These are phyloP conservation scores for Neurospora sp. DNA, from an alignment of 495 filamentous ascomycete genomes.

Conservation along the genomic window DNA sequence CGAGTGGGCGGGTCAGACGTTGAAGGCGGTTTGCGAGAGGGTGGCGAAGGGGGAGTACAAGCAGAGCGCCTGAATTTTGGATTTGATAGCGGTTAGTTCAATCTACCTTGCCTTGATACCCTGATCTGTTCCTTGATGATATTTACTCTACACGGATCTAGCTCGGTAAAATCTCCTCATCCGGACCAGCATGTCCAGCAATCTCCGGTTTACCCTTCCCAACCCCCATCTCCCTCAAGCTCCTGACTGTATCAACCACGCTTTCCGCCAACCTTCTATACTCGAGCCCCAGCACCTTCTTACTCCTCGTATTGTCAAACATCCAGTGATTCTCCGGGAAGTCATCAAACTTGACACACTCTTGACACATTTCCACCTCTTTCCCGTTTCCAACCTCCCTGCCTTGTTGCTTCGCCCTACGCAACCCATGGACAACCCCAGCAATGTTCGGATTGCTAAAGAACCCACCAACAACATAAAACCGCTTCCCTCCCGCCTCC, in stretches of 20 bases:
- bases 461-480: slow-evolving; percentile 32
- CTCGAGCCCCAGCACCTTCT: slow-evolving; percentile 26
- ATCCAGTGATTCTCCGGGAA: slow-evolving; percentile 27
- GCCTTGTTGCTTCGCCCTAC: slow-evolving; percentile 12
- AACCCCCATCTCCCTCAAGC: background rate
- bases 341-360: slow-evolving; percentile 16
- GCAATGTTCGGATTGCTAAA: slow-evolving; percentile 34
- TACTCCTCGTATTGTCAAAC: slow-evolving; percentile 28
- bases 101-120: background rate
- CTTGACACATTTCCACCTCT: background rate
- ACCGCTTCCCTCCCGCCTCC: slow-evolving; percentile 32
- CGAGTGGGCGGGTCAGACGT: slow-evolving; percentile 50
- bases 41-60: slow-evolving; percentile 46
- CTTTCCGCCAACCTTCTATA: slow-evolving; percentile 28
- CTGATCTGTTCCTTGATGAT: background rate
- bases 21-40: slow-evolving; percentile 53
- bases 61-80: background rate
- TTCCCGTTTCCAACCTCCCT: slow-evolving; percentile 2
- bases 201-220: background rate
- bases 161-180: background rate
- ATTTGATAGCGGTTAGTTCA: background rate
- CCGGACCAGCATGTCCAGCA: background rate
- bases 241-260: slow-evolving; percentile 28
- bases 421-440: slow-evolving; percentile 16
- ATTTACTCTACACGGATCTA: background rate